Percentiles rank a stretch among this genome's conserved stretches.
These are phyloP conservation scores for Thielaviopsis ethacetica DNA, from an alignment of 2,329 filamentous ascomycete species.

Conservation along the genomic window DNA sequence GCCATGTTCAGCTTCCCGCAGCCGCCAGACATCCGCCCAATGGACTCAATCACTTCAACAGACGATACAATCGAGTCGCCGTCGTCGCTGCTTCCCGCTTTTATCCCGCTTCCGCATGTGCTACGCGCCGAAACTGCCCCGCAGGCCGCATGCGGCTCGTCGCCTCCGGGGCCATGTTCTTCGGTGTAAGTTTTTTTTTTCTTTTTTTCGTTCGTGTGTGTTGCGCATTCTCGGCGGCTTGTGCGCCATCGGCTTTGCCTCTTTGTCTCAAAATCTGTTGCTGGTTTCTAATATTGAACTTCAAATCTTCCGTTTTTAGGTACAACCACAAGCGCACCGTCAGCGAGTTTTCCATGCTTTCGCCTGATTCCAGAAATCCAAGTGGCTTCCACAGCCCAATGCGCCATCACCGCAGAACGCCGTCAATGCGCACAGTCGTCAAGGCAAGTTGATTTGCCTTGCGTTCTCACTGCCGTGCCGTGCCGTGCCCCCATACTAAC, in stretches of 20 bases:
- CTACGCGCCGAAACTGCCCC: conserved; percentile 6
- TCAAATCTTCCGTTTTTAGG: not conserved
- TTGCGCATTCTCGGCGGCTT: not conserved
- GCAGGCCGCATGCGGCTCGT: not conserved
- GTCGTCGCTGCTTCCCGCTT: conserved; percentile 4
- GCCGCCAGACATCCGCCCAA: not conserved
- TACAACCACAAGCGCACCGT: conserved; percentile 9
- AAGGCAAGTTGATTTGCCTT: conserved; percentile 26
- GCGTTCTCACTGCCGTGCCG: not conserved
- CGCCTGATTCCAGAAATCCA: conserved; percentile 3
- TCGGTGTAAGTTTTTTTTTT: conserved; percentile 1
- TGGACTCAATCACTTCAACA: not conserved
- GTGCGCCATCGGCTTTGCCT: not conserved
- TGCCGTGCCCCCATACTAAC: not conserved
- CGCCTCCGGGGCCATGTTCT: not conserved
- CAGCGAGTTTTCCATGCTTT: conserved; percentile 10
- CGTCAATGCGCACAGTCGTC: conserved; percentile 39
- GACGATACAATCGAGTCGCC: not conserved
- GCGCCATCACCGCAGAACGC: conserved; percentile 40
- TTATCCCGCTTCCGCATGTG: not conserved
- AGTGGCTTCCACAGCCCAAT: conserved; percentile 26
- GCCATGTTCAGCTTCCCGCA: not conserved
- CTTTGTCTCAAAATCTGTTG: not conserved
- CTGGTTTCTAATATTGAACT: not conserved
- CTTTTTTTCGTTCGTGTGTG: not conserved